These are phyloP conservation scores for Ceratocystis smalleyi DNA, from an alignment of 2,329 filamentous ascomycete species.

Conservation along the genomic window DNA sequence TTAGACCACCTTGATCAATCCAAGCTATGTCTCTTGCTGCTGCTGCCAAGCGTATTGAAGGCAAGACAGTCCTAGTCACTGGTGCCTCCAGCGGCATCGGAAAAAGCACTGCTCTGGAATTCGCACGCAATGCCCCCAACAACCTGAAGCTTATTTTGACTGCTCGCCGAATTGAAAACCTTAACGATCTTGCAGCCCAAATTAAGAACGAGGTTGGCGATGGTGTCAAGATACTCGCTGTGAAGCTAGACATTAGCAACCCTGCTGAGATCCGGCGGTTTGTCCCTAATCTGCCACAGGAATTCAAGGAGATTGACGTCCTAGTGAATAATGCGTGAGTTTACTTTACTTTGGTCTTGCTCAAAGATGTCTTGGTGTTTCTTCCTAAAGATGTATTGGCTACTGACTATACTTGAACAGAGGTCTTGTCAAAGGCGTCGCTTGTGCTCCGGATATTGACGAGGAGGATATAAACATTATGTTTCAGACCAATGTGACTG, in stretches of 20 bases:
- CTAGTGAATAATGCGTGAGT: conserved; percentile 91
- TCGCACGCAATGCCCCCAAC: conserved; percentile 68
- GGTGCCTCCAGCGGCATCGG: conserved; percentile 92
- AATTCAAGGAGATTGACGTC: conserved; percentile 72
- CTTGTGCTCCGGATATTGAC: conserved; percentile 67
- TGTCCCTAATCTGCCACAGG: conserved; percentile 56
- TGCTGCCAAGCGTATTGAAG: conserved; percentile 67
- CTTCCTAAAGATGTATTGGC: no score
- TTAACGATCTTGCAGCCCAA: conserved; percentile 60
- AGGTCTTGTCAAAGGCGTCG: conserved; percentile 77
- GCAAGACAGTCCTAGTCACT: conserved; percentile 85
- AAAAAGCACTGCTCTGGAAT: conserved; percentile 68
- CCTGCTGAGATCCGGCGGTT: conserved; percentile 58
- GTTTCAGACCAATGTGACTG: conserved; percentile 87
- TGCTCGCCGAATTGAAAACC: conserved; percentile 64
- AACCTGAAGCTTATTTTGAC: conserved; percentile 74
- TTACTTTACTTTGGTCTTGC: not conserved
- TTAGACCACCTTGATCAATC: not conserved
- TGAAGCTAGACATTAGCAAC: conserved; percentile 77
- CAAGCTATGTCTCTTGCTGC: conserved; percentile 42
- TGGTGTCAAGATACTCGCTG: conserved; percentile 66
- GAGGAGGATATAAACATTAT: conserved; percentile 72
- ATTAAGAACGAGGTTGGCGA: conserved; percentile 62
- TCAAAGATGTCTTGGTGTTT: no score
- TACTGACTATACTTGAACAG: conserved; percentile 29